phyloP scores from a whole-genome alignment of 2,329 filamentous ascomycete genomes.

The Xylariaceae sp. region DNA sequence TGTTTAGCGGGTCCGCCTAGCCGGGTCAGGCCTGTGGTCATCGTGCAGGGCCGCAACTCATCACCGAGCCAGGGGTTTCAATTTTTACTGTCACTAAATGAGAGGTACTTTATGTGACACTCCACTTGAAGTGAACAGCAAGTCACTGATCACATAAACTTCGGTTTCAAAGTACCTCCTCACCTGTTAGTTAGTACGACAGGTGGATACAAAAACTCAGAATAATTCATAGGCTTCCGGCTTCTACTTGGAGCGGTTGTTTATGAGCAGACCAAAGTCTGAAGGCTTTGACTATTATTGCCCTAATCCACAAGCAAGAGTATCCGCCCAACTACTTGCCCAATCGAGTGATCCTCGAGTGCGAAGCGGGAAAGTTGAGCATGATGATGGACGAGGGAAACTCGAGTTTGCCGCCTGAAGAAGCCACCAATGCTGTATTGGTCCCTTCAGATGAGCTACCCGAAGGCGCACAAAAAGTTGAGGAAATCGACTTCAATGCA shows the following conservation, averaged over 20 bases:
- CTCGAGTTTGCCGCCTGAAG: conserved; percentile 58
- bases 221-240: too few species aligned
- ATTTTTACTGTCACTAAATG: conserved; percentile 11
- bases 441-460: conserved; percentile 84
- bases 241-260: too few species aligned
- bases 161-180: too few species aligned
- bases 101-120: conserved; percentile 3
- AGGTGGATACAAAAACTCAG: too few species aligned
- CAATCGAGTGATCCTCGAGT: background rate
- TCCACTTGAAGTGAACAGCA: too few species aligned
- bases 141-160: background rate
- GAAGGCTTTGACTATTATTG: too few species aligned
- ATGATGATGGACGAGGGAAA: conserved; percentile 34
- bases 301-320: background rate
- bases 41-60: conserved; percentile 20
- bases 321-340: background rate
- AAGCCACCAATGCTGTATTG: conserved; percentile 80
- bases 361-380: conserved; percentile 4
- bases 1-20: conserved; percentile 1
- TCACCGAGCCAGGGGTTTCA: conserved; percentile 17
- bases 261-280: too few species aligned
- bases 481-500: conserved; percentile 91
- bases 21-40: conserved; percentile 13
- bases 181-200: too few species aligned
- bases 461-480: conserved; percentile 76